phyloP scores from a whole-genome alignment of 116 monocot species.

The Dioscorea cayenensis region DNA sequence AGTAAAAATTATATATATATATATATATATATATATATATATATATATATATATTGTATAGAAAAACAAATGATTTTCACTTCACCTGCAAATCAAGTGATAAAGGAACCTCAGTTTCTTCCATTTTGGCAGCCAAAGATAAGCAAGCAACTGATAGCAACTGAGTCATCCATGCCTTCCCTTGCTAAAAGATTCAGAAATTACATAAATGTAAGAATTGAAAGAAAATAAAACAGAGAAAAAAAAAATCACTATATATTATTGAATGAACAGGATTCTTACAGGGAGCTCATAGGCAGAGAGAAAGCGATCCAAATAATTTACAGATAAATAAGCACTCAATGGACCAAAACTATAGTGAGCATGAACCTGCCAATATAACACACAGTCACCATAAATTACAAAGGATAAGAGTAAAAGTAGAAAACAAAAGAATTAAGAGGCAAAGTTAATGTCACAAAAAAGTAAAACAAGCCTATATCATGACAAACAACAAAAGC shows the following conservation, averaged over 20 bases:
- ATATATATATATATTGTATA: neutral
- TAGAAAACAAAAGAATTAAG: neutral
- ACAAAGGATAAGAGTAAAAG: neutral
- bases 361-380: slow-evolving; percentile 48
- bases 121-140: slow-evolving; percentile 73
- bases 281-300: slow-evolving; percentile 40
- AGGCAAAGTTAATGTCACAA: no score
- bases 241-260: no score
- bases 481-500: neutral
- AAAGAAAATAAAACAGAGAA: neutral
- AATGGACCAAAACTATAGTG: slow-evolving; percentile 46
- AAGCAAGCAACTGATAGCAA: slow-evolving; percentile 77
- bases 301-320: slow-evolving; percentile 59
- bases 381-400: neutral
- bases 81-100: slow-evolving; percentile 66
- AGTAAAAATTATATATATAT: neutral
- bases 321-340: slow-evolving; percentile 54
- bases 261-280: slow-evolving; percentile 10
- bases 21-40: no score
- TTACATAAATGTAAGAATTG: neutral
- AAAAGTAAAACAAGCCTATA: neutral
- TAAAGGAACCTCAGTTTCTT: slow-evolving; percentile 57
- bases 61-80: neutral
- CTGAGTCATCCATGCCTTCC: slow-evolving; percentile 66
- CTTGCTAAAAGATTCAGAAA: slow-evolving; percentile 30